Conservation (phyloP, 441 rosid species). For the Pelargonium citronellum region DNA sequence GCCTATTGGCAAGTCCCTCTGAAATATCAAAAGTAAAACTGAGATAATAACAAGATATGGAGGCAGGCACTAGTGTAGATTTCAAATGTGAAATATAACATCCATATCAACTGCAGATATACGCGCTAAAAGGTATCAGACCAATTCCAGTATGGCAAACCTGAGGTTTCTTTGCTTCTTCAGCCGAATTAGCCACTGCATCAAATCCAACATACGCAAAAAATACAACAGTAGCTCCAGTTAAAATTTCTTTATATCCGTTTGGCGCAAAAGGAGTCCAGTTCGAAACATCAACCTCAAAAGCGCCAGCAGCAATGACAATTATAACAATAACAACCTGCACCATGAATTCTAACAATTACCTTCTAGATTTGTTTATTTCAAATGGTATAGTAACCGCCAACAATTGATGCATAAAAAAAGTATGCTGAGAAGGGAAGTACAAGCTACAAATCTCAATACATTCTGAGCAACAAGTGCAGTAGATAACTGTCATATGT, state of each 20-base stretch:
- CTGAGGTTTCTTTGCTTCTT: conserved; percentile 89
- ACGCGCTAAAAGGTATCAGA: conserved; percentile 14
- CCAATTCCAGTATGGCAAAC: conserved; percentile 28
- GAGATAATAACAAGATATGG: conserved; percentile 14
- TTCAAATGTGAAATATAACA: neutral
- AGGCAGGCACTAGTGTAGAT: conserved; percentile 7
- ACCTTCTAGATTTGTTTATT: neutral
- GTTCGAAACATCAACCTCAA: conserved; percentile 76
- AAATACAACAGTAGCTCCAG: conserved; percentile 90
- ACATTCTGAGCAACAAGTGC: no score
- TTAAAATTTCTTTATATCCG: conserved; percentile 65
- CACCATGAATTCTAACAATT: conserved; percentile 16
- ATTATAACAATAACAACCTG: conserved; percentile 76
- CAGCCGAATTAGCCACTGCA: conserved; percentile 95
- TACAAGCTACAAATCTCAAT: no score
- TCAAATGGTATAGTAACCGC: neutral
- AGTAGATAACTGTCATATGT: no score
- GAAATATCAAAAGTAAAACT: conserved; percentile 25
- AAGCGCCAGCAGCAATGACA: conserved; percentile 71
- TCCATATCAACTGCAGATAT: conserved; percentile 3
- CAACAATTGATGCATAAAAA: neutral
- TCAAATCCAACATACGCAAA: conserved; percentile 99
- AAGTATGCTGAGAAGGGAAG: neutral
- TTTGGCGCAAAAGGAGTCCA: conserved; percentile 94
- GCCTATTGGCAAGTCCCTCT: conserved; percentile 85